Evolutionary conservation across 306 rosid species (phyloP).

Genomic region (Gastrolobium villosum): DNA sequence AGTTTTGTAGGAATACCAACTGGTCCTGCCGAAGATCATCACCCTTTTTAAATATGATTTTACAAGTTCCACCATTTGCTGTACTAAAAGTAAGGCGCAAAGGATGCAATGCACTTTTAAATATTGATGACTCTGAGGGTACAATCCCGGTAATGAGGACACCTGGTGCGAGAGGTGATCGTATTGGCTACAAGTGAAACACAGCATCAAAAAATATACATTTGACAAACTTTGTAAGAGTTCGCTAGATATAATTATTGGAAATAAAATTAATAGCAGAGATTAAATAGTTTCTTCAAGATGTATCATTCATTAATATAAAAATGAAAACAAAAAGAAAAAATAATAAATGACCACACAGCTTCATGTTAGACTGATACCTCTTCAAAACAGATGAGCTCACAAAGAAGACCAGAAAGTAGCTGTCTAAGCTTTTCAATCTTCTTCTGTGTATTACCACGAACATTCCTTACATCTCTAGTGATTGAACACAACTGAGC

Average conservation of each 20-base stretch:
- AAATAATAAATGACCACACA: slow-evolving; percentile 30
- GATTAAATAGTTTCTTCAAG: slow-evolving; percentile 6
- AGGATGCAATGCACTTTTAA: slow-evolving; percentile 97
- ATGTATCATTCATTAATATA: slow-evolving; percentile 34
- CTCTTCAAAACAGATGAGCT: slow-evolving; percentile 97
- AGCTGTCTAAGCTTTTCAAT: slow-evolving; percentile 96
- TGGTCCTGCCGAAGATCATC: slow-evolving; percentile 99
- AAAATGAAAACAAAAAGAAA: not conserved
- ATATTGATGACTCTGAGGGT: slow-evolving; percentile 92
- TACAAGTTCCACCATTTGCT: slow-evolving; percentile 81
- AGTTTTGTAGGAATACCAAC: slow-evolving; percentile 67
- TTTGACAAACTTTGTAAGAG: slow-evolving; percentile 34
- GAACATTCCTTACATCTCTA: slow-evolving; percentile 91
- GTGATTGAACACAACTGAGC: slow-evolving; percentile 93
- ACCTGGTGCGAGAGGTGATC: slow-evolving; percentile 90
- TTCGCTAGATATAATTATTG: slow-evolving; percentile 25
- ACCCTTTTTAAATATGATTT: slow-evolving; percentile 92
- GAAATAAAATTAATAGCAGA: slow-evolving; percentile 21
- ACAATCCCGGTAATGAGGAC: slow-evolving; percentile 89
- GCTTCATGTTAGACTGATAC: slow-evolving; percentile 56
- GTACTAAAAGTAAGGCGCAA: slow-evolving; percentile 91
- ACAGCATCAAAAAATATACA: slow-evolving; percentile 42
- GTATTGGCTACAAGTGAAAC: slow-evolving; percentile 75
- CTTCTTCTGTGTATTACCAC: slow-evolving; percentile 97
- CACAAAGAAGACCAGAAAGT: slow-evolving; percentile 96